Percentiles rank a stretch among this genome's conserved stretches.
Conservation (phyloP, 2,329 filamentous ascomycete species). For the Colletotrichum euphorbiae region DNA sequence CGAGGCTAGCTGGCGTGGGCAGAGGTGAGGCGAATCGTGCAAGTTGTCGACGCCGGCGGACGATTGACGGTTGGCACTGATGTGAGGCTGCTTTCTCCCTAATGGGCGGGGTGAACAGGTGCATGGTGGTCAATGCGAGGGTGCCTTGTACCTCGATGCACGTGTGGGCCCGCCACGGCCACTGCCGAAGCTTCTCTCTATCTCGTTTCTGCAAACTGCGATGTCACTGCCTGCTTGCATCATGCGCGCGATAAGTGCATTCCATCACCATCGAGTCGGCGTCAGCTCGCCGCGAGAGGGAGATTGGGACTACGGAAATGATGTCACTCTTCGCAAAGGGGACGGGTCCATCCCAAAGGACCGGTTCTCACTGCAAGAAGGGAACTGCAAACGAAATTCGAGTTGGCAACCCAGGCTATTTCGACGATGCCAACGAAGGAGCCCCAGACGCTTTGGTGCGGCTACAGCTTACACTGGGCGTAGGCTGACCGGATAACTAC, state of each 20-base stretch:
- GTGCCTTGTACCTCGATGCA: background rate
- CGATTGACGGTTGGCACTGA: constrained; percentile 36
- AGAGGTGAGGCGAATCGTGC: constrained; percentile 20
- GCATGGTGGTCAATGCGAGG: constrained; percentile 38
- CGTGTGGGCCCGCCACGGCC: constrained; percentile 17
- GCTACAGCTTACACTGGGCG: constrained; percentile 12
- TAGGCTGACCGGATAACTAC: background rate
- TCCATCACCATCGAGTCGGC: constrained; percentile 1
- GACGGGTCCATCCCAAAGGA: background rate
- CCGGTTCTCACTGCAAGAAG: constrained; percentile 12
- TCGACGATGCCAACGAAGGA: background rate
- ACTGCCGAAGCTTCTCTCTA: constrained; percentile 14
- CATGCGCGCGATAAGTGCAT: constrained; percentile 7
- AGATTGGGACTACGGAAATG: background rate
- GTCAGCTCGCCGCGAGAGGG: background rate
- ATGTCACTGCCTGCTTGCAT: constrained; percentile 1
- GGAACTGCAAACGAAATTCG: constrained; percentile 20
- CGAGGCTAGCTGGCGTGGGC: constrained; percentile 34
- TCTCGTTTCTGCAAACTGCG: constrained; percentile 9
- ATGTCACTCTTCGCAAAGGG: background rate
- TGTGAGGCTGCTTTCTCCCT: constrained; percentile 36
- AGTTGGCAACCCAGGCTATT: background rate
- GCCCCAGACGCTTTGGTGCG: background rate
- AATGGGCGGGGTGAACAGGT: constrained; percentile 30
- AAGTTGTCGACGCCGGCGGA: constrained; percentile 28